These are phyloP conservation scores for Gentiana dahurica DNA, from an alignment of 257 asterid genomes.

Conservation along the genomic window DNA sequence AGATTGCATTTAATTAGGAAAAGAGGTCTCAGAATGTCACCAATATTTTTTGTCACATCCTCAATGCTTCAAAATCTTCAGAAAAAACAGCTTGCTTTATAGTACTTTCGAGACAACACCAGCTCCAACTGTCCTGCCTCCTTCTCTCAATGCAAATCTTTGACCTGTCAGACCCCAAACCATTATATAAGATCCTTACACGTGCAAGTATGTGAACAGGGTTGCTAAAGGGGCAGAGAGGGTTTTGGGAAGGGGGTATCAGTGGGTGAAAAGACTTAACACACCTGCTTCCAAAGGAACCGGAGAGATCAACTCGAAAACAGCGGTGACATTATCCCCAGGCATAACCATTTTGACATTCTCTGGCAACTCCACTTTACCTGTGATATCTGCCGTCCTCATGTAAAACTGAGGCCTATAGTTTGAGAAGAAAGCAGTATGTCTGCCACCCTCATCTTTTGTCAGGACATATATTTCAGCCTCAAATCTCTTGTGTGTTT, in stretches of 20 bases:
- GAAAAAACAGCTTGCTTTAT: conserved; percentile 25
- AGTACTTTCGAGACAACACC: conserved; percentile 91
- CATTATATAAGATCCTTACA: neutral
- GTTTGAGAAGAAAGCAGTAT: conserved; percentile 92
- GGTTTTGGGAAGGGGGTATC: neutral
- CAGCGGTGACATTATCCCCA: conserved; percentile 96
- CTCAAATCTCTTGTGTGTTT: conserved; percentile 84
- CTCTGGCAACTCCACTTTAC: conserved; percentile 94
- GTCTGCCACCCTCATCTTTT: conserved; percentile 99
- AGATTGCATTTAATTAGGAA: too few relatives aligned
- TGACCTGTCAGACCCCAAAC: conserved; percentile 48
- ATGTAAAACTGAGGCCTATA: conserved; percentile 93
- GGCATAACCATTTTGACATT: conserved; percentile 99
- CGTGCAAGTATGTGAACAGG: neutral
- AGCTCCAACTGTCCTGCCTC: conserved; percentile 98
- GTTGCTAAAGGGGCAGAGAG: neutral
- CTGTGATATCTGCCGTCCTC: conserved; percentile 99
- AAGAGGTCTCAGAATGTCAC: too few relatives aligned
- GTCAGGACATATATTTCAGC: conserved; percentile 98
- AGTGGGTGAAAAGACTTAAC: neutral
- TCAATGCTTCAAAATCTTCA: neutral
- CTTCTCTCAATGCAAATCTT: conserved; percentile 98
- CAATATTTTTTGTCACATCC: too few relatives aligned
- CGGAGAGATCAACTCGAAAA: conserved; percentile 76
- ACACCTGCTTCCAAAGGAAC: conserved; percentile 91